phyloP scores from a whole-genome alignment of 139 green algal species.

The Picochlorum sp. region DNA sequence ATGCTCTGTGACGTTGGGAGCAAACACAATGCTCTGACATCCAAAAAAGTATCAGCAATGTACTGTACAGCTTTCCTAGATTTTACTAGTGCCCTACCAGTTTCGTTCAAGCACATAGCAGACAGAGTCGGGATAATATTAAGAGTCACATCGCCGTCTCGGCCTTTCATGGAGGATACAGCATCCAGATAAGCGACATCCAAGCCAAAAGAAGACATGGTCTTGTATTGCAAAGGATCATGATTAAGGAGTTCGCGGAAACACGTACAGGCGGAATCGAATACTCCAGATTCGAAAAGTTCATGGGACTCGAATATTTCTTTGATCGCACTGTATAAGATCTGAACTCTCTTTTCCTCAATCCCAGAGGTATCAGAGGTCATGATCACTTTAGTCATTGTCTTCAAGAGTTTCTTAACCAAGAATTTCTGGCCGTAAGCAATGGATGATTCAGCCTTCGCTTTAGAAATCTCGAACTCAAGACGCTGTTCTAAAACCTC shows the following conservation, averaged over 20 bases:
- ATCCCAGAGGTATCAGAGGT: too few relatives aligned
- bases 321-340: too few relatives aligned
- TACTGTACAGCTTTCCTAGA: not conserved
- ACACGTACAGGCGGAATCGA: not conserved
- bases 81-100: not conserved
- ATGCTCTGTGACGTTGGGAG: not conserved
- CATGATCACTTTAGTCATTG: too few relatives aligned
- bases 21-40: not conserved
- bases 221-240: constrained; percentile 1
- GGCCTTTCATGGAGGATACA: not conserved
- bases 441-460: too few relatives aligned
- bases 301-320: not conserved
- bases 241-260: not conserved
- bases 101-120: constrained; percentile 1
- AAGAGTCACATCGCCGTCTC: not conserved
- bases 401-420: too few relatives aligned
- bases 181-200: not conserved
- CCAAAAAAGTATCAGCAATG: not conserved
- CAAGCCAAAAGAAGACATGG: not conserved
- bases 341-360: too few relatives aligned
- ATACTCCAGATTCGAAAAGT: not conserved
- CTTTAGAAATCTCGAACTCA: too few relatives aligned
- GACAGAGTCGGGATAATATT: not conserved
- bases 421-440: too few relatives aligned
- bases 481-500: too few relatives aligned